phyloP scores from a whole-genome alignment of 768 basidiomycete species.

The Hirschioporus abietinus region DNA sequence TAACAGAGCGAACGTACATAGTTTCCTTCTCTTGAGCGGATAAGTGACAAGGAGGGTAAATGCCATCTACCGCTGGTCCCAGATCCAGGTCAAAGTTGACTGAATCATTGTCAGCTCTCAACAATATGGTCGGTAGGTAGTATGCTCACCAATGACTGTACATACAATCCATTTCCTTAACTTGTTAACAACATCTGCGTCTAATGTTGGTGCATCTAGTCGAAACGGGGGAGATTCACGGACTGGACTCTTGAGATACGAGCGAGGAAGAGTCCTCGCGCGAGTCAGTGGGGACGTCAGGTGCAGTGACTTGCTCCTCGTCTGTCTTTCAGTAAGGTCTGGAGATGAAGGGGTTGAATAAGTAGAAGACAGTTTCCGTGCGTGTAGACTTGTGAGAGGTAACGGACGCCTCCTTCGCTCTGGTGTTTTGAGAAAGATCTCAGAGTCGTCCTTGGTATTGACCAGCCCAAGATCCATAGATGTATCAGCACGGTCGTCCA shows the following conservation, averaged over 20 bases:
- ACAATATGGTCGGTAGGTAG: background rate
- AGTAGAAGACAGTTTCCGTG: background rate
- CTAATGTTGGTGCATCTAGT: constrained; percentile 28
- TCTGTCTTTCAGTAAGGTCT: background rate
- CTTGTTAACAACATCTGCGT: constrained; percentile 38
- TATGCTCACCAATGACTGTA: constrained; percentile 52
- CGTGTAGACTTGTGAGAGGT: background rate
- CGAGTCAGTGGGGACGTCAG: background rate
- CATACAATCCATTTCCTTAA: constrained; percentile 66
- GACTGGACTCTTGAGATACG: background rate
- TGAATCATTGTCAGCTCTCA: constrained; percentile 22
- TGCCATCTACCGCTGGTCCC: constrained; percentile 70
- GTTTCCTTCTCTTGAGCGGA: constrained; percentile 71
- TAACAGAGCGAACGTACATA: constrained; percentile 49
- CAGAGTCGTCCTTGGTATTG: background rate
- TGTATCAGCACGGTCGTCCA: background rate
- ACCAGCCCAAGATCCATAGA: background rate
- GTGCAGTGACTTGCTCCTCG: background rate
- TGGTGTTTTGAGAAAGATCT: constrained; percentile 2
- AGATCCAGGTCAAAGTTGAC: constrained; percentile 88
- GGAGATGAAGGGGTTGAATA: constrained; percentile 1
- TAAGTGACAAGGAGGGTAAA: constrained; percentile 64
- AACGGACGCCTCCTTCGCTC: background rate
- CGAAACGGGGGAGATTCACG: constrained; percentile 3
- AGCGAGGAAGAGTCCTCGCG: background rate